A percentile compares a stretch with the other conserved stretches of the same genome.
These are phyloP conservation scores for Aspergillus bridgeri DNA, from an alignment of 495 filamentous ascomycete species.

Conservation along the genomic window DNA sequence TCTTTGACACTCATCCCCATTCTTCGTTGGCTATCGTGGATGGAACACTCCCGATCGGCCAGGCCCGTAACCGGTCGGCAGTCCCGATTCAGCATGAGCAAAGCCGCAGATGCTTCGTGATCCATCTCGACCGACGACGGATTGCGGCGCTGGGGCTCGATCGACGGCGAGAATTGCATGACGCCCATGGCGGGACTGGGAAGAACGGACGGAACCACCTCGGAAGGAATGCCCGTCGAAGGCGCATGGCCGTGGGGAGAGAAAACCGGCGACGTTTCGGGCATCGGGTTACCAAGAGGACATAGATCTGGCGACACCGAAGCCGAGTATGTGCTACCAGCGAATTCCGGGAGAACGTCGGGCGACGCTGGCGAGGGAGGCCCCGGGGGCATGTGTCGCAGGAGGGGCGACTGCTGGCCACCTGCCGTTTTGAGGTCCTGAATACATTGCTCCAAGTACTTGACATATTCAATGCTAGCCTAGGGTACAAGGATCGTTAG, in stretches of 20 bases:
- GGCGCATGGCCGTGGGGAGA: slow-evolving; percentile 36
- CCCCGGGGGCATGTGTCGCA: slow-evolving; percentile 21
- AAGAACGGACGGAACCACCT: slow-evolving; percentile 34
- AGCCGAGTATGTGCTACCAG: slow-evolving; percentile 22
- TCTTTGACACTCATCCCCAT: slow-evolving; percentile 77
- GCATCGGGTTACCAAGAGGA: slow-evolving; percentile 22
- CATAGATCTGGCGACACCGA: slow-evolving; percentile 37
- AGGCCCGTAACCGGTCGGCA: slow-evolving; percentile 46
- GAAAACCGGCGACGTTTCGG: slow-evolving; percentile 36
- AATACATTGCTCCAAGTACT: slow-evolving; percentile 90
- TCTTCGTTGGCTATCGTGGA: slow-evolving; percentile 22
- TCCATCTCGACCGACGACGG: slow-evolving; percentile 48
- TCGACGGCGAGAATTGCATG: slow-evolving; percentile 30
- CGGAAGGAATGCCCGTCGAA: slow-evolving; percentile 24
- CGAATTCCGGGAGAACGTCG: slow-evolving; percentile 27
- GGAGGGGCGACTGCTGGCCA: slow-evolving; percentile 12
- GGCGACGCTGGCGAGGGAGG: slow-evolving; percentile 39
- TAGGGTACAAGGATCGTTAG: slow-evolving; percentile 29
- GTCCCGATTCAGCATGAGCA: slow-evolving; percentile 77
- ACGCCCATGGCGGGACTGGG: slow-evolving; percentile 43
- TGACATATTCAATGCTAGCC: slow-evolving; percentile 96
- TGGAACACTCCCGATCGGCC: slow-evolving; percentile 9
- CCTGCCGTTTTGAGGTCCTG: slow-evolving; percentile 69
- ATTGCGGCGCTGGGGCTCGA: slow-evolving; percentile 24
- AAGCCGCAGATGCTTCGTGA: slow-evolving; percentile 75